Evolutionary conservation across 306 rosid species (phyloP).

Genomic region (Vigna angularis): DNA sequence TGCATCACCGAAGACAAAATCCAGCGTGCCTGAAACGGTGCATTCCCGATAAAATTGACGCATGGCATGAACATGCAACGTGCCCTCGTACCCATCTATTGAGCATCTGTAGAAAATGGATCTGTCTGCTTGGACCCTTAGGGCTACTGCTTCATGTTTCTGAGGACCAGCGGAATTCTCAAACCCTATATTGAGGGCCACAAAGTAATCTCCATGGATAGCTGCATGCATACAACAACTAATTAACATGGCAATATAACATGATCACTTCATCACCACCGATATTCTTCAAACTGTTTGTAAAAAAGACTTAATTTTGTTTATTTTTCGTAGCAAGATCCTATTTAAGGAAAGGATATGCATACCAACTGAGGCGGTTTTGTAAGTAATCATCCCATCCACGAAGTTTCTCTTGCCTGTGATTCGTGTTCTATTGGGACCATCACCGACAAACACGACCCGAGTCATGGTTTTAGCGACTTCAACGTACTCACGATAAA

Average conservation of each 20-base stretch:
- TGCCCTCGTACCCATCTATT: slow-evolving; percentile 76
- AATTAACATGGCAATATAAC: neutral
- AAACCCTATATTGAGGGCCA: slow-evolving; percentile 64
- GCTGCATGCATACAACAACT: slow-evolving; percentile 44
- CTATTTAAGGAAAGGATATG: neutral
- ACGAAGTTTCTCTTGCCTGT: slow-evolving; percentile 59
- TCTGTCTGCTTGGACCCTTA: slow-evolving; percentile 71
- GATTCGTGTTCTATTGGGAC: slow-evolving; percentile 61
- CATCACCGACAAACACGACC: slow-evolving; percentile 71
- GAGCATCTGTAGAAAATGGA: slow-evolving; percentile 64
- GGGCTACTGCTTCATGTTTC: slow-evolving; percentile 79
- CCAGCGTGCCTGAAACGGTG: slow-evolving; percentile 74
- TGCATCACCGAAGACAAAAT: slow-evolving; percentile 76
- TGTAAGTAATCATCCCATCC: slow-evolving; percentile 61
- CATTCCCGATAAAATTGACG: slow-evolving; percentile 85
- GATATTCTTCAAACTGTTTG: too few relatives aligned
- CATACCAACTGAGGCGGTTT: slow-evolving; percentile 69
- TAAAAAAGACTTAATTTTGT: neutral
- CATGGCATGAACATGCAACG: slow-evolving; percentile 65
- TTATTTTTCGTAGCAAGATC: neutral
- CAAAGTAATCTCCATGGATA: slow-evolving; percentile 61
- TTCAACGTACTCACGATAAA: slow-evolving; percentile 63
- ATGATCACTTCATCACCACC: neutral
- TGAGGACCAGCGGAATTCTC: slow-evolving; percentile 74
- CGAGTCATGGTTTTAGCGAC: slow-evolving; percentile 51